These are phyloP conservation scores for Aspergillus panamensis DNA, from an alignment of 495 filamentous ascomycete species.

Conservation along the genomic window DNA sequence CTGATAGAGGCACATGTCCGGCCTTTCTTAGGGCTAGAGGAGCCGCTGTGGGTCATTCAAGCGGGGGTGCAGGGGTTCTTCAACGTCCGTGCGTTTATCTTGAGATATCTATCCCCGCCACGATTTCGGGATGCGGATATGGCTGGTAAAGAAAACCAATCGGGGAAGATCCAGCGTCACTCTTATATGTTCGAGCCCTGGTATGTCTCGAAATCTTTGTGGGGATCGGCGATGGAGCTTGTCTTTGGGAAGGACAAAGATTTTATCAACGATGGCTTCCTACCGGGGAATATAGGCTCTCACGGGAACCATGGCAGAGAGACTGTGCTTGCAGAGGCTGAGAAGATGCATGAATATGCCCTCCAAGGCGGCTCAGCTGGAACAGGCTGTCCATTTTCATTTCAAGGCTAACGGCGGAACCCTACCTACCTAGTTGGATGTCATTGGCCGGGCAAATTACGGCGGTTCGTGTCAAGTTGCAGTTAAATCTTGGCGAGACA, in stretches of 20 bases:
- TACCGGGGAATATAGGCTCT: neutral
- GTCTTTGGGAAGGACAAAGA: neutral
- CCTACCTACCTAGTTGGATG: too few species aligned
- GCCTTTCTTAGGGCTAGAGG: slow-evolving; percentile 1
- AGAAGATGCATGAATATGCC: slow-evolving; percentile 3
- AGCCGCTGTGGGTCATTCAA: neutral
- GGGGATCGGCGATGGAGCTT: neutral
- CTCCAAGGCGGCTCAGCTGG: neutral
- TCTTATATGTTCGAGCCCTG: neutral
- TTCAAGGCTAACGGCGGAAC: neutral
- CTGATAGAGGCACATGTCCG: neutral
- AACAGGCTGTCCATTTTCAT: neutral
- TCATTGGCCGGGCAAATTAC: too few species aligned
- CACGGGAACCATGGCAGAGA: neutral
- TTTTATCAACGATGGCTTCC: neutral
- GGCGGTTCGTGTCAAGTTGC: too few species aligned
- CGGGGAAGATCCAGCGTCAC: neutral
- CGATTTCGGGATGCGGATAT: neutral
- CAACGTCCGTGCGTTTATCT: neutral
- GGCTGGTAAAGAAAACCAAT: neutral
- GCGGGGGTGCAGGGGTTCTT: neutral
- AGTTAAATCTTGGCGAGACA: too few species aligned
- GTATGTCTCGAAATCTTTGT: slow-evolving; percentile 1
- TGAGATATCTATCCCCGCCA: neutral
- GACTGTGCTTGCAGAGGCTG: neutral